Base-by-base conservation (phyloP, 148 eudicot genomes). In the Rhododendron griersonianum region DNA sequence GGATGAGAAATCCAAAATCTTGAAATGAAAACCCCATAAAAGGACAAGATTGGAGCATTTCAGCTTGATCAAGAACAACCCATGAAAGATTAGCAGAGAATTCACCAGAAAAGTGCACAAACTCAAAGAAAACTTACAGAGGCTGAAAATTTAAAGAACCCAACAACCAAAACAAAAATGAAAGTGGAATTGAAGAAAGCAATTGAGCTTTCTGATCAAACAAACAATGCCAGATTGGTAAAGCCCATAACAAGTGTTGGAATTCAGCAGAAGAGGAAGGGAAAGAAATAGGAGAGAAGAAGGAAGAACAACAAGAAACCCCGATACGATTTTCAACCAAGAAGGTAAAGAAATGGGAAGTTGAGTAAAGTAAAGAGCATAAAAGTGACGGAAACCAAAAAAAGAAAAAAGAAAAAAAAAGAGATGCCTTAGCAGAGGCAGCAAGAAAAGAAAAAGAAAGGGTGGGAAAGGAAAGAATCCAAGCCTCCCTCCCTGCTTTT, bases 341-440 rank as follows among this genome's bases (percentile, higher is more conserved):
- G 78, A 86, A 71, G 86, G 67, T 75, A 59, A 89, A 86, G 87
- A 85, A 87, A 87, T 78, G 84, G 85, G 84, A 81, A 14, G 39
- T 71, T 71, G 76, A 71, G 74, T 83, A 86, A 80, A 89, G 90
- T 28, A 91, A 92, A 89, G 86, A 77, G 86, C 86, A 78, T 48
- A 87, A 92, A 89, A 87, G 83, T 86, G 81, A n/a, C 0, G 45
- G 75, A 81, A 59, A n/a, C 45, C 45, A 1, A 6, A 23, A 23
- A 18, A 19, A 23, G 6, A 5, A 2, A 19, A 21, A 59, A 77
- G 78, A 23, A 21, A 6, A 2, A 19, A 21, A 59, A 77, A 80
- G 86, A 93, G 95, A 94, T 94, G 96, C 96, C 96, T 90, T 87
- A 88, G 93, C 86, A 89, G 86, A 85, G 86, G 90, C 84, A 77